These are phyloP conservation scores for Petrea volubilis DNA, from an alignment of 257 asterid species.

Conservation along the genomic window DNA sequence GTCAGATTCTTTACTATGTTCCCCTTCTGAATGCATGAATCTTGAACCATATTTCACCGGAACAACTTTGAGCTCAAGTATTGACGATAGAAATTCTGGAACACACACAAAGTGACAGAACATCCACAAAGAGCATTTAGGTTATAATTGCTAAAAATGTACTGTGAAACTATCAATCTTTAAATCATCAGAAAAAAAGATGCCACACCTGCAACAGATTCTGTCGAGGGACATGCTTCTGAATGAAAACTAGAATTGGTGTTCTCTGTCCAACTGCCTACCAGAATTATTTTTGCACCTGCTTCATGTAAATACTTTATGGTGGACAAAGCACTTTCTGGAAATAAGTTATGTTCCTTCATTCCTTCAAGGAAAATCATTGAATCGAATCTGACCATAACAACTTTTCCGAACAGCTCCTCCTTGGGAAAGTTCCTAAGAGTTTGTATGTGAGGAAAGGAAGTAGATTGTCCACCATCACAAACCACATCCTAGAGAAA, in stretches of 20 bases:
- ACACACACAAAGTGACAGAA: conserved; percentile 25
- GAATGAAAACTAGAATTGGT: conserved; percentile 26
- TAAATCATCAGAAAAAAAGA: conserved; percentile 17
- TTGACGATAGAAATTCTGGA: conserved; percentile 63
- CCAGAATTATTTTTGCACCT: conserved; percentile 70
- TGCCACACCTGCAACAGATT: conserved; percentile 60
- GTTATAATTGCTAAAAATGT: not conserved
- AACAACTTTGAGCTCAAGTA: conserved; percentile 69
- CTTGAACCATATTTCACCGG: conserved; percentile 43
- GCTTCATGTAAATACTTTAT: conserved; percentile 62
- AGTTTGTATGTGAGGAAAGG: conserved; percentile 66
- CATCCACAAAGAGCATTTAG: conserved; percentile 11
- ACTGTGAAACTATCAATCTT: conserved; percentile 17
- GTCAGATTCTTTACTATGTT: conserved; percentile 32
- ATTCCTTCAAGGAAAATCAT: conserved; percentile 41
- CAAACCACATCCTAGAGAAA: conserved; percentile 45
- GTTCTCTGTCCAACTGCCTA: conserved; percentile 62
- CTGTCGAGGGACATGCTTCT: conserved; percentile 32
- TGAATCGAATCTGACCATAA: conserved; percentile 80
- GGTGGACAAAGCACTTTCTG: conserved; percentile 51
- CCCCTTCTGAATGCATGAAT: conserved; percentile 28
- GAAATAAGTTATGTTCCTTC: conserved; percentile 35
- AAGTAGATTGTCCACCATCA: conserved; percentile 27
- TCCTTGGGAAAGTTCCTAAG: conserved; percentile 65
- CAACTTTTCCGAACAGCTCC: conserved; percentile 62